These are phyloP conservation scores for Alternaria triticina DNA, from an alignment of 2,329 filamentous ascomycete species.

Conservation along the genomic window DNA sequence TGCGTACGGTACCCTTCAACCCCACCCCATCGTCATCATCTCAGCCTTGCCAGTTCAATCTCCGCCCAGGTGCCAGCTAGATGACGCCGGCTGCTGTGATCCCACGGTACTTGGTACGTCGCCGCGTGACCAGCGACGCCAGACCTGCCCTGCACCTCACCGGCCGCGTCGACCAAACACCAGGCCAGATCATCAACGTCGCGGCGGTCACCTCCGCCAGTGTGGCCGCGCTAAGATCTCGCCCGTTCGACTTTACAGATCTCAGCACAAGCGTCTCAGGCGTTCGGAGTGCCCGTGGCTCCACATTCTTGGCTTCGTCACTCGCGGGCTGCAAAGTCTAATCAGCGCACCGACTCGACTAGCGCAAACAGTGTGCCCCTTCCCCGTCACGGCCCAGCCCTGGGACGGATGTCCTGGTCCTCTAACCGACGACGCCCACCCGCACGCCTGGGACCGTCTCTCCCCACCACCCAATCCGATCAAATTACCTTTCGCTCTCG, in stretches of 20 bases:
- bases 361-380: constrained; percentile 18
- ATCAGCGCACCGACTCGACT: constrained; percentile 30
- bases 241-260: constrained; percentile 24
- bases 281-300: constrained; percentile 33
- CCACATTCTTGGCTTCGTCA: constrained; percentile 31
- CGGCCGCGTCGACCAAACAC: not conserved
- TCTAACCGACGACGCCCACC: constrained; percentile 43
- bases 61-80: not conserved
- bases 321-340: constrained; percentile 37
- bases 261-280: constrained; percentile 19
- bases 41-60: constrained; percentile 1
- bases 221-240: constrained; percentile 28
- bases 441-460: constrained; percentile 37
- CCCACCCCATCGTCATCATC: constrained; percentile 6
- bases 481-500: constrained; percentile 1
- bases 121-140: not conserved
- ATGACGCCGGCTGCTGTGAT: not conserved
- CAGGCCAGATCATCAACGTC: not conserved
- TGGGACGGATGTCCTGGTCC: constrained; percentile 32
- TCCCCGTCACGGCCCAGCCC: constrained; percentile 30
- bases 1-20: not conserved
- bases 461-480: constrained; percentile 26
- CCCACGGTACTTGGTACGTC: not conserved
- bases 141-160: not conserved
- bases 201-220: constrained; percentile 3